phyloP scores from a whole-genome alignment of 129 eudicot genomes.

The Lonicera japonica region DNA sequence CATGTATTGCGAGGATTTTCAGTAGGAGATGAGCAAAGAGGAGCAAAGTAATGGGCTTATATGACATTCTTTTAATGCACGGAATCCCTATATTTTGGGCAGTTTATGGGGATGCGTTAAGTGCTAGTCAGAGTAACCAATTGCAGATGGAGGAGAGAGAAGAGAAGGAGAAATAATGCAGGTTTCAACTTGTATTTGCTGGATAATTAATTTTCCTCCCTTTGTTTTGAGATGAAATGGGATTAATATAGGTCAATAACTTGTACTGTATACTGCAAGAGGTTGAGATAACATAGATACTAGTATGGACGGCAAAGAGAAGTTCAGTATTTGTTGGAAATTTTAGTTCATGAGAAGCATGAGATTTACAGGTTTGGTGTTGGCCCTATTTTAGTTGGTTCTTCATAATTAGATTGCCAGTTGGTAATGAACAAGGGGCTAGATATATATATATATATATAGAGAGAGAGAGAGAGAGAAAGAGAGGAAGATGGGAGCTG shows the following conservation, averaged over 20 bases:
- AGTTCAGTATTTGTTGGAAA: too few relatives aligned
- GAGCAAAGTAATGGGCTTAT: conserved; percentile 20
- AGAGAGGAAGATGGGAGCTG: too few relatives aligned
- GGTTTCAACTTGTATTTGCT: background rate
- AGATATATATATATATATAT: too few relatives aligned
- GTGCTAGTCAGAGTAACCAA: background rate
- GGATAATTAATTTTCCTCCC: too few relatives aligned
- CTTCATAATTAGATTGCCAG: too few relatives aligned
- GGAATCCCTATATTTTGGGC: background rate
- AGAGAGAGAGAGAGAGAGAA: too few relatives aligned
- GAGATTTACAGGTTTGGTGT: too few relatives aligned
- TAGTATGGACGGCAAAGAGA: too few relatives aligned
- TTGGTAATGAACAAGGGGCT: too few relatives aligned
- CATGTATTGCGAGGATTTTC: conserved; percentile 19
- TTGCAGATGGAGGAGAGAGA: background rate
- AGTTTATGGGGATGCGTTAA: background rate
- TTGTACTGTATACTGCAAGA: background rate
- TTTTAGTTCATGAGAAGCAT: too few relatives aligned
- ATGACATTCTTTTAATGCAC: conserved; percentile 11
- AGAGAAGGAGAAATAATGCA: background rate
- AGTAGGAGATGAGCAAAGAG: conserved; percentile 24
- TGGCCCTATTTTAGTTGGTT: too few relatives aligned
- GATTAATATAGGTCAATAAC: background rate
- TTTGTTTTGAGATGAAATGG: background rate
- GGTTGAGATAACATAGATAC: background rate